Evolutionary conservation across 352 stramenopile species (phyloP).

Genomic region (Halophytophthora polymorphica): DNA sequence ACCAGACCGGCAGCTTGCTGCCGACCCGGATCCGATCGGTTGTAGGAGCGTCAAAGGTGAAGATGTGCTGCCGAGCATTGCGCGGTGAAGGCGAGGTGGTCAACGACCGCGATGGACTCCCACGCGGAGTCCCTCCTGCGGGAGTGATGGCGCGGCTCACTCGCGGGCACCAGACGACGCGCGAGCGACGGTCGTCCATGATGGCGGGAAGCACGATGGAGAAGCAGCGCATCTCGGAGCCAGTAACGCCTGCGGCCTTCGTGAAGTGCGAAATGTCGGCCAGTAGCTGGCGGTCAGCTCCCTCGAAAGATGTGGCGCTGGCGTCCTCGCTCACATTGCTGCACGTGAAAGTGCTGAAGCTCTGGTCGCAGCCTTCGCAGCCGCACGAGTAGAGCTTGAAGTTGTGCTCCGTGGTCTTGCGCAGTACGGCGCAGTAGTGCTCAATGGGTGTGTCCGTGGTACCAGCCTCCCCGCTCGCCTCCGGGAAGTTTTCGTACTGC

Average conservation of each 20-base stretch:
- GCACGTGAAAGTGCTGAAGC: conserved; percentile 82
- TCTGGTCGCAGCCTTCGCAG: conserved; percentile 85
- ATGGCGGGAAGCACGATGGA: conserved; percentile 75
- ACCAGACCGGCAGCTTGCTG: conserved; percentile 87
- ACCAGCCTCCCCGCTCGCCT: conserved; percentile 28
- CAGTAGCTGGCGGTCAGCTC: conserved; percentile 76
- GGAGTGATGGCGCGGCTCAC: conserved; percentile 63
- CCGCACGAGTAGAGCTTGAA: conserved; percentile 87
- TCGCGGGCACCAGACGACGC: conserved; percentile 81
- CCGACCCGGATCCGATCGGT: conserved; percentile 76
- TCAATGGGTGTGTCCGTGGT: conserved; percentile 33
- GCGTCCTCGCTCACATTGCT: conserved; percentile 65
- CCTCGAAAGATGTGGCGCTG: conserved; percentile 13
- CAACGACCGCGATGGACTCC: conserved; percentile 40
- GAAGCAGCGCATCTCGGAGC: conserved; percentile 84
- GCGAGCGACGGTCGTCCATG: conserved; percentile 75
- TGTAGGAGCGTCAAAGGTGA: conserved; percentile 70
- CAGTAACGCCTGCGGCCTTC: conserved; percentile 68
- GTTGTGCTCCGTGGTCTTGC: conserved; percentile 70
- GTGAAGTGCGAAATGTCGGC: conserved; percentile 85
- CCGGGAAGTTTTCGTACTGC: conserved; percentile 87
- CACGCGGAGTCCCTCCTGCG: conserved; percentile 59
- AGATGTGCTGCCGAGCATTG: conserved; percentile 61
- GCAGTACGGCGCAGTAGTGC: conserved; percentile 80
- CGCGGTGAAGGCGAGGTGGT: conserved; percentile 75